phyloP scores from a whole-genome alignment of 2,329 filamentous ascomycete genomes.

The Didymella glomerata region DNA sequence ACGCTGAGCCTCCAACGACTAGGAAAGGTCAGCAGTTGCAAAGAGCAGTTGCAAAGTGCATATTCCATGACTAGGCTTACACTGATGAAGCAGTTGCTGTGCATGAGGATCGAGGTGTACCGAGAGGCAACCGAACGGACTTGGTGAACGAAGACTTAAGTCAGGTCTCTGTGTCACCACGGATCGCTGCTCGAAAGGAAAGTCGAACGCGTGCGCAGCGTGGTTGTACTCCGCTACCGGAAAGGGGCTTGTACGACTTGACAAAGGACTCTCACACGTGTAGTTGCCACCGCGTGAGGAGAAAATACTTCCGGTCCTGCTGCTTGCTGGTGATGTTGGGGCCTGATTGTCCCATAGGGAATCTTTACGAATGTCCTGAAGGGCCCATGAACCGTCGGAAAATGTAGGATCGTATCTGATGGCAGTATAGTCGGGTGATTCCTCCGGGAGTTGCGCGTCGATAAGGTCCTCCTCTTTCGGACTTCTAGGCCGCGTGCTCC shows the following conservation, averaged over 20 bases:
- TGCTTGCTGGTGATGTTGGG: slow-evolving; percentile 29
- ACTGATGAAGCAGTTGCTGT: slow-evolving; percentile 37
- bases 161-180: slow-evolving; percentile 19
- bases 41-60: not conserved
- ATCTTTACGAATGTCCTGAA: slow-evolving; percentile 8
- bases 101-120: slow-evolving; percentile 32
- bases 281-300: slow-evolving; percentile 23
- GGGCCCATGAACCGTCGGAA: not conserved
- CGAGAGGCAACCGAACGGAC: slow-evolving; percentile 38
- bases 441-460: slow-evolving; percentile 5
- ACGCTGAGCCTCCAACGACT: slow-evolving; percentile 36
- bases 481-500: slow-evolving; percentile 44
- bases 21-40: slow-evolving; percentile 9
- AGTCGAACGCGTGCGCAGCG: slow-evolving; percentile 23
- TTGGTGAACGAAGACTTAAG: slow-evolving; percentile 28
- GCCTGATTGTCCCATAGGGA: slow-evolving; percentile 21
- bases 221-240: slow-evolving; percentile 23
- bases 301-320: slow-evolving; percentile 26
- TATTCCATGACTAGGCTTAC: slow-evolving; percentile 28
- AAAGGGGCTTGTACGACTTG: slow-evolving; percentile 29
- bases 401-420: not conserved
- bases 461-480: slow-evolving; percentile 22
- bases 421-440: not conserved
- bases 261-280: slow-evolving; percentile 26
- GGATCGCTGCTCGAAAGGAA: slow-evolving; percentile 10